Base-by-base conservation (phyloP, 345 rosid species). In the Aurinia saxatilis region DNA sequence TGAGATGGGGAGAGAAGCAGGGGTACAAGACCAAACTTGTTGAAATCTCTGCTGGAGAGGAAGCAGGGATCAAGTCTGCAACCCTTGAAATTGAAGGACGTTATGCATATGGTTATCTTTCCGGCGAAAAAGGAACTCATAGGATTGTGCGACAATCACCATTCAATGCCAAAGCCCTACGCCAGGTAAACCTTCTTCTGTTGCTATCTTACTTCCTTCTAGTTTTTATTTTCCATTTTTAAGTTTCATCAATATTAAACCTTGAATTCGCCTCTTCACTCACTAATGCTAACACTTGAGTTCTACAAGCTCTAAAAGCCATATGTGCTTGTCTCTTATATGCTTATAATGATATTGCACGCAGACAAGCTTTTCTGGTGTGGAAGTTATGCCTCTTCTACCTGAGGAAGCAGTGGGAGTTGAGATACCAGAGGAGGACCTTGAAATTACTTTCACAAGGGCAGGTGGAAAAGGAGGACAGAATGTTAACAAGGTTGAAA, bases 391-490 rank as follows among this genome's bases (percentile, higher is more conserved):
- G 97, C 97, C 97, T 52, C 91, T 90, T 71, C 82, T 90, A 66
- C 97, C 91, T 1, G 95, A 90, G 67, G 95, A 85, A 45, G 86
- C 95, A 0, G 17, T 77, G 14, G 73, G 60, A 41, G 81, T 82
- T 44, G 95, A 92, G 67, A 63, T 92, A 72, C 95, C 97, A 11
- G 97, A 92, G 71, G 97, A 92, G 45, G 96, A 89, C 50, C 83
- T 92, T 19, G 97, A 92, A 50, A 81, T 82, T 53, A 85, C 73
- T 58, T 85, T 85, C 68, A 82, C 98, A 3, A 84, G 98, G 77
- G 98, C 97, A 0, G 97, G 98, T 60, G 98, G 98, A 23, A 87
- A 82, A 74, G 97, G 98, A 48, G 98, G 98, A 25, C 98, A 92
- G 78, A 92, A 89, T 71, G 97, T 92, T 14, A 92, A 92, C 79